These are phyloP conservation scores for Leccinum aurantiacum DNA, from an alignment of 768 basidiomycete species.

Conservation along the genomic window DNA sequence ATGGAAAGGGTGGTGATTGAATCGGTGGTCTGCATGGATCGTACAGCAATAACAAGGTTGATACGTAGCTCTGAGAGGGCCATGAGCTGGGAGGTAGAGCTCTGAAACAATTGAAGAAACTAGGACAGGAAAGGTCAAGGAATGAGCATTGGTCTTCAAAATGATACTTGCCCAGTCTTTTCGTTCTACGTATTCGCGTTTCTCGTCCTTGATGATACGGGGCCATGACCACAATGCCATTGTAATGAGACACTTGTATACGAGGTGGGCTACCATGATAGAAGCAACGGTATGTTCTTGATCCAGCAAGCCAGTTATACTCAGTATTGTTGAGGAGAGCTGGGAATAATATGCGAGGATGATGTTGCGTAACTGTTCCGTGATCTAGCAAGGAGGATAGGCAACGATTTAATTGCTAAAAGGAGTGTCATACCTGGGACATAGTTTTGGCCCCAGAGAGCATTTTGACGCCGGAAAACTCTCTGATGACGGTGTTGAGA, in stretches of 20 bases:
- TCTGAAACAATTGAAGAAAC: slow-evolving; percentile 63
- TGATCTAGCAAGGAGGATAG: slow-evolving; percentile 19
- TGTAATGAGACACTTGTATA: slow-evolving; percentile 74
- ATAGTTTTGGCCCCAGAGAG: slow-evolving; percentile 64
- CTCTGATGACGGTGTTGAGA: slow-evolving; percentile 66
- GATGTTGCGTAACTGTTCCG: slow-evolving; percentile 43
- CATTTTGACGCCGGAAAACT: slow-evolving; percentile 70
- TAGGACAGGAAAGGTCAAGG: slow-evolving; percentile 28
- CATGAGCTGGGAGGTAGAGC: slow-evolving; percentile 56
- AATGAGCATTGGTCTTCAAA: not conserved
- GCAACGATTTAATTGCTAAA: not conserved
- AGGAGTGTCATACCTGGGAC: slow-evolving; percentile 47
- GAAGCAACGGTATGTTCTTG: slow-evolving; percentile 43
- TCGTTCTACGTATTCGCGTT: slow-evolving; percentile 44
- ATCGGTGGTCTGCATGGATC: slow-evolving; percentile 32
- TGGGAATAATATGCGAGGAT: slow-evolving; percentile 63
- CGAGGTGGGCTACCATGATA: slow-evolving; percentile 60
- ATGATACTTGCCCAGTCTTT: slow-evolving; percentile 51
- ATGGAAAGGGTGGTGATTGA: slow-evolving; percentile 47
- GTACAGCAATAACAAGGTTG: slow-evolving; percentile 46
- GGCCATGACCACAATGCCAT: slow-evolving; percentile 74
- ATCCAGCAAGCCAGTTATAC: slow-evolving; percentile 36
- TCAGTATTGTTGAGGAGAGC: slow-evolving; percentile 38
- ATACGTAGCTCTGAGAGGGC: slow-evolving; percentile 58
- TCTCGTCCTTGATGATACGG: slow-evolving; percentile 42